Conservation (phyloP, 441 rosid genomes). For the Hura crepitans region DNA sequence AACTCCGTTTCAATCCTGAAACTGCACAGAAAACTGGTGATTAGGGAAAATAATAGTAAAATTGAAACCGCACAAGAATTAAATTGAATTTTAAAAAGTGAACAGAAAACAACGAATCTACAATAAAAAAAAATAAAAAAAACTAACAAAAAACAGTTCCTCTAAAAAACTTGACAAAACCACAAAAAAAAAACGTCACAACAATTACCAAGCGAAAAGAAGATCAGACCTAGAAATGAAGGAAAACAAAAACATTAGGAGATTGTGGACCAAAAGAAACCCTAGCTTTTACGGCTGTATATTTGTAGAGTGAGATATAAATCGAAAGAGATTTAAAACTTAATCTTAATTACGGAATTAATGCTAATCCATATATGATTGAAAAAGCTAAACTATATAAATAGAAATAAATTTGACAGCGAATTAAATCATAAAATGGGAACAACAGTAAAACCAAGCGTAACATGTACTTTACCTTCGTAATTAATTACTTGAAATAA, state of each 20-base stretch:
- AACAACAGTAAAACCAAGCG: slow-evolving; percentile 4
- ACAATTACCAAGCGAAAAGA: slow-evolving; percentile 19
- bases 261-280: slow-evolving; percentile 21
- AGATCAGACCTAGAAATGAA: slow-evolving; percentile 42
- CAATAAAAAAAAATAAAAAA: not conserved
- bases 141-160: too few species aligned
- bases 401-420: slow-evolving; percentile 23
- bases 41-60: slow-evolving; percentile 20
- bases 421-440: slow-evolving; percentile 13
- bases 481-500: slow-evolving; percentile 13
- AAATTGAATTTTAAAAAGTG: not conserved
- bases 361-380: slow-evolving; percentile 18
- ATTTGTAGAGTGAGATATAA: slow-evolving; percentile 6
- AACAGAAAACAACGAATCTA: not conserved
- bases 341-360: slow-evolving; percentile 27
- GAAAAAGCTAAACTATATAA: slow-evolving; percentile 16
- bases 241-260: slow-evolving; percentile 2
- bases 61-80: slow-evolving; percentile 1
- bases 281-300: slow-evolving; percentile 26
- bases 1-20: slow-evolving; percentile 24
- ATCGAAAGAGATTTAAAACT: slow-evolving; percentile 1
- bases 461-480: slow-evolving; percentile 28
- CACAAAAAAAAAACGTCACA: slow-evolving; percentile 6
- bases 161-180: not conserved
- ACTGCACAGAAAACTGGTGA: not conserved